Base-by-base conservation (phyloP, 2,329 filamentous ascomycete species). In the Ramularia collo-cygni region DNA sequence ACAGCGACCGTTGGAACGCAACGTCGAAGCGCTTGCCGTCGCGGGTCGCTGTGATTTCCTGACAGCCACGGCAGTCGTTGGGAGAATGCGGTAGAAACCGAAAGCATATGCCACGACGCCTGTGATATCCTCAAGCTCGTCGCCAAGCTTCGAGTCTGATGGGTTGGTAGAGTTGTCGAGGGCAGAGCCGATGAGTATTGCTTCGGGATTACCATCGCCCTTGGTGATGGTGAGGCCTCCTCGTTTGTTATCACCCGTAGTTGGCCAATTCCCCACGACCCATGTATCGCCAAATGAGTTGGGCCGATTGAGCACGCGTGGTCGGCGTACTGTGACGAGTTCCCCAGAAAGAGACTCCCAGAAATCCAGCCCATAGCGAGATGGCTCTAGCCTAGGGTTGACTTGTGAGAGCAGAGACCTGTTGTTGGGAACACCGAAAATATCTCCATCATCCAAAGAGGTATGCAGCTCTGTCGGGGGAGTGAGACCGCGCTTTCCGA, bases 271-370 rank as follows among this genome's bases (percentile, higher is more conserved):
- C 3, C 82, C 81, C 13, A 75, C 65, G 4, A 85, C 73, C 79
- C 81, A 85, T 3, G 78, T 78, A 51, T 86, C 81, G 16, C 80
- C 79, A 53, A 71, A 84, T 38, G 60, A 65, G 56, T 79, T 85
- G 2, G 81, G 76, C 40, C 74, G 75, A 36, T 71, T 68, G 32
- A 84, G 61, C 30, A 75, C 77, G 9, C 65, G 70, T 1, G 77
- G 74, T 32, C 63, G 69, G 49, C 68, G 69, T 33, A 85, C 64
- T 1, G 76, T 83, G 10, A 86, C 80, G 6, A 84, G 66, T 60
- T 85, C 79, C 18, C 81, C 82, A 38, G 67, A 69, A 42, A 85
- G 62, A 46, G 74, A 79, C 69, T 85, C 78, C 82, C 81, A 85
- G 56, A 85, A 86, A 58, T 85, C 82, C 19, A 85, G 65, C 2